phyloP scores from a whole-genome alignment of 768 basidiomycete genomes.

The Phlegmacium glaucopus region DNA sequence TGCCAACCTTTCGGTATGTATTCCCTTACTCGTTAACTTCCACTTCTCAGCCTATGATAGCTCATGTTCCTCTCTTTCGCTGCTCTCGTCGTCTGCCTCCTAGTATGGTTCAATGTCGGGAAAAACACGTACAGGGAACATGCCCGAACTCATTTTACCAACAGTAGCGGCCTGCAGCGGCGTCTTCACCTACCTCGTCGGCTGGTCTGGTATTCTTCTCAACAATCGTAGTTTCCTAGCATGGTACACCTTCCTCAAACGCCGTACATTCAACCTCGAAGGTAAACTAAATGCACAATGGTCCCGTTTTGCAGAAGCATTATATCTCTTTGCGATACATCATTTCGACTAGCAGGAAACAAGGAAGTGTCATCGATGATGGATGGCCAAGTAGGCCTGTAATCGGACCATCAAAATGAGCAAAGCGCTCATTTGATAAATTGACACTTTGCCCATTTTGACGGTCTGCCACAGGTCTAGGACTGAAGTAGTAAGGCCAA shows the following conservation, averaged over 20 bases:
- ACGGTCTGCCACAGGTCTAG: too few relatives aligned
- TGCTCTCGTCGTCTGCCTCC: constrained; percentile 65
- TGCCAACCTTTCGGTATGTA: constrained; percentile 50
- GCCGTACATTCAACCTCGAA: too few relatives aligned
- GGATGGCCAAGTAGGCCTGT: too few relatives aligned
- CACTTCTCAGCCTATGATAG: constrained; percentile 64
- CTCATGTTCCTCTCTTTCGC: constrained; percentile 59
- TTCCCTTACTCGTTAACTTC: not conserved
- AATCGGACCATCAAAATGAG: too few relatives aligned
- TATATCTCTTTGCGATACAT: constrained; percentile 75
- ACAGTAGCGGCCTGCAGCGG: constrained; percentile 61
- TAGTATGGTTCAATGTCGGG: constrained; percentile 80
- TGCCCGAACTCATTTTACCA: constrained; percentile 67
- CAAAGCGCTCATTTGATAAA: constrained; percentile 61
- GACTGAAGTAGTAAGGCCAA: too few relatives aligned
- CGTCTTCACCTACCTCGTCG: constrained; percentile 61
- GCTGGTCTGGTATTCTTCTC: constrained; percentile 79
- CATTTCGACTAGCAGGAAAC: too few relatives aligned
- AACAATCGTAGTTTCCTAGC: constrained; percentile 87
- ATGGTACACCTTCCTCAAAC: constrained; percentile 74
- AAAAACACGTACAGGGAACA: constrained; percentile 62
- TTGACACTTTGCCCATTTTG: too few relatives aligned
- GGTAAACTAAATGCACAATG: too few relatives aligned
- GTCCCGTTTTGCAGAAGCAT: constrained; percentile 74
- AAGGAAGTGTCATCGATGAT: too few relatives aligned